Evolutionary conservation across 257 asterid genomes (phyloP).

Genomic region (Apocynum venetum): DNA sequence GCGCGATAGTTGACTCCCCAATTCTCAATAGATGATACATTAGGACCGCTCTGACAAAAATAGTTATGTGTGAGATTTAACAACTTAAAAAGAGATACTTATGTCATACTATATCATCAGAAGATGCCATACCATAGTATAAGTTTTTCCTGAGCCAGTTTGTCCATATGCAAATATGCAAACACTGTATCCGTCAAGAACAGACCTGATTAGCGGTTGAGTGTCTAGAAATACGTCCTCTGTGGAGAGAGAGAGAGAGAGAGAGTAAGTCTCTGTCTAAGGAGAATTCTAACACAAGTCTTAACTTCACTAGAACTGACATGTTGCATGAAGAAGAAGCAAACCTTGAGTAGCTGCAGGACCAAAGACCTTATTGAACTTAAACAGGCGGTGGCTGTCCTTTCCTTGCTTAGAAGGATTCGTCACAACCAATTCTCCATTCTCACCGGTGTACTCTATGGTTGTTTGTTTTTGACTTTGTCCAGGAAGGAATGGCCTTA

Average conservation of each 20-base stretch:
- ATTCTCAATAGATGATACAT: constrained; percentile 56
- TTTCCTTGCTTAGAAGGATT: constrained; percentile 90
- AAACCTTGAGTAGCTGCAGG: constrained; percentile 86
- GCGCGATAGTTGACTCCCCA: constrained; percentile 99
- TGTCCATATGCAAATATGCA: constrained; percentile 99
- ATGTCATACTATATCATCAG: not conserved
- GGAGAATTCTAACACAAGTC: not conserved
- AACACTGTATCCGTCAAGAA: constrained; percentile 89
- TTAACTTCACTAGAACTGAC: not conserved
- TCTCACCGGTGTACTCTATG: constrained; percentile 81
- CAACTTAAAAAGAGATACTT: not conserved
- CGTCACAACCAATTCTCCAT: constrained; percentile 77
- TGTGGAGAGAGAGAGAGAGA: constrained; percentile 18
- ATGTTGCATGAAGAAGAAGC: constrained; percentile 1
- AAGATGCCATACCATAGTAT: constrained; percentile 66
- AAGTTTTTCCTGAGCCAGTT: constrained; percentile 96
- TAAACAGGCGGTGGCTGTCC: constrained; percentile 81
- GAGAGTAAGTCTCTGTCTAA: not conserved
- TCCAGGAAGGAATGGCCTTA: constrained; percentile 81
- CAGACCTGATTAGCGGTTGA: constrained; percentile 86
- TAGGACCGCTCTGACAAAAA: constrained; percentile 74
- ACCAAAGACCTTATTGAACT: constrained; percentile 82
- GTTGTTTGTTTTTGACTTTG: constrained; percentile 67
- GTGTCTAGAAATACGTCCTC: constrained; percentile 93
- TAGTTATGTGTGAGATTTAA: constrained; percentile 3